phyloP scores from a whole-genome alignment of 768 basidiomycete genomes.

The Hericium rajendrae region DNA sequence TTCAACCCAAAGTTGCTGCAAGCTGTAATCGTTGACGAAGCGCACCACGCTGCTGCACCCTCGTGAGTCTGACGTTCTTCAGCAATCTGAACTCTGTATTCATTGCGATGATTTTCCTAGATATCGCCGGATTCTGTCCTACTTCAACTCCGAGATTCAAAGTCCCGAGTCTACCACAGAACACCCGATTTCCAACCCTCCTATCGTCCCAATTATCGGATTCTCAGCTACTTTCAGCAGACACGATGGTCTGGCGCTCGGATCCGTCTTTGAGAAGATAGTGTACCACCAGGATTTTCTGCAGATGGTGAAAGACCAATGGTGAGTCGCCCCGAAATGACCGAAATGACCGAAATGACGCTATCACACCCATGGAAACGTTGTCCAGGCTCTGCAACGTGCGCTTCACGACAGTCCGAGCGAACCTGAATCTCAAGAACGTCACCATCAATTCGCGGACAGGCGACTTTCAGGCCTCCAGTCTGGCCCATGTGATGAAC shows the following conservation, averaged over 20 bases:
- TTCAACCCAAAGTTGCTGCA: slow-evolving; percentile 61
- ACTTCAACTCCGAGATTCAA: slow-evolving; percentile 63
- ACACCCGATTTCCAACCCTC: slow-evolving; percentile 25
- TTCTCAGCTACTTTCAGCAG: slow-evolving; percentile 94
- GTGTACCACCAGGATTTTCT: slow-evolving; percentile 89
- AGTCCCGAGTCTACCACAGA: slow-evolving; percentile 32
- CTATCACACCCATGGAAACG: neutral
- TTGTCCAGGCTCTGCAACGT: slow-evolving; percentile 68
- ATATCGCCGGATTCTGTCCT: slow-evolving; percentile 76
- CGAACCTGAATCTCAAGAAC: slow-evolving; percentile 55
- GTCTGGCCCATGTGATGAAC: slow-evolving; percentile 77
- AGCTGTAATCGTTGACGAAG: slow-evolving; percentile 84
- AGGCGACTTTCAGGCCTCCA: slow-evolving; percentile 76
- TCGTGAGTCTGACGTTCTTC: slow-evolving; percentile 50
- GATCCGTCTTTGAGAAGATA: slow-evolving; percentile 81
- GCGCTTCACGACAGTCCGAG: slow-evolving; percentile 75
- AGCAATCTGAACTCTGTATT: neutral
- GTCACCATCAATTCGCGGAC: slow-evolving; percentile 58
- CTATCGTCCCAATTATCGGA: slow-evolving; percentile 70
- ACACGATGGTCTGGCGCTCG: slow-evolving; percentile 83
- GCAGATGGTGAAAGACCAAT: slow-evolving; percentile 88
- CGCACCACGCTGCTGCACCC: slow-evolving; percentile 89
- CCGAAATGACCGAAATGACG: neutral
- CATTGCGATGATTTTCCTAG: slow-evolving; percentile 25
- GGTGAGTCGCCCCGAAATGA: slow-evolving; percentile 33